Conservation (phyloP, 1,139 yeast genomes). For the Lodderomyces beijingensis region DNA sequence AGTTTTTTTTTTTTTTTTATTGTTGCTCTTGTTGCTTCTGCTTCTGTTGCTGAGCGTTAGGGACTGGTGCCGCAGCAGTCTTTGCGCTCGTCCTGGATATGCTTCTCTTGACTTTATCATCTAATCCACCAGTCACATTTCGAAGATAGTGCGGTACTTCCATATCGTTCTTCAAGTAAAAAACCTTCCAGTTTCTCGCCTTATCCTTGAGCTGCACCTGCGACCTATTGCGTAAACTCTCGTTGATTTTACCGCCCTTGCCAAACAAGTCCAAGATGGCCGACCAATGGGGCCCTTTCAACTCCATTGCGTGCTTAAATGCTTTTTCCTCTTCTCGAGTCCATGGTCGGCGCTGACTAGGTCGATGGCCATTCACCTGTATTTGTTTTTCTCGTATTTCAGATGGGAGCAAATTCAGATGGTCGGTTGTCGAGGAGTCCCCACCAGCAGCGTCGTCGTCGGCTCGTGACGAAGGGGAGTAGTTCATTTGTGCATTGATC, state of each 20-base stretch:
- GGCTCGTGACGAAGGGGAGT: background rate
- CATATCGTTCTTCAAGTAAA: constrained; percentile 64
- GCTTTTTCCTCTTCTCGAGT: constrained; percentile 86
- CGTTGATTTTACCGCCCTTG: constrained; percentile 84
- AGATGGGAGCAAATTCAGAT: constrained; percentile 38
- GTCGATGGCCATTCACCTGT: constrained; percentile 29
- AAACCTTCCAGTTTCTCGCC: constrained; percentile 91
- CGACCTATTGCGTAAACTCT: constrained; percentile 77
- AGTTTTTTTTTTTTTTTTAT: too few relatives aligned
- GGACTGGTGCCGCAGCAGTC: constrained; percentile 44
- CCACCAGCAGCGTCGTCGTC: constrained; percentile 1
- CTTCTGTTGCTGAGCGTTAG: constrained; percentile 13
- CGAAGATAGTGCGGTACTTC: constrained; percentile 74
- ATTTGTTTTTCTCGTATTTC: constrained; percentile 47
- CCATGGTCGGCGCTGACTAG: constrained; percentile 66
- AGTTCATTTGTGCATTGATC: constrained; percentile 4
- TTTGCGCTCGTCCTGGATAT: constrained; percentile 28
- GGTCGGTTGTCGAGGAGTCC: constrained; percentile 11
- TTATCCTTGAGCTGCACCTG: constrained; percentile 93
- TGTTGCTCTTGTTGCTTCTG: constrained; percentile 5
- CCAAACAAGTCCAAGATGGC: constrained; percentile 85
- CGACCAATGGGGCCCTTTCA: constrained; percentile 91
- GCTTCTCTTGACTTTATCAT: constrained; percentile 27
- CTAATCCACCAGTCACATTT: constrained; percentile 85
- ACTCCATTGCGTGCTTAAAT: constrained; percentile 71